Conservation (phyloP, 805 yeast species). For the Teunomyces aglyptinius region DNA sequence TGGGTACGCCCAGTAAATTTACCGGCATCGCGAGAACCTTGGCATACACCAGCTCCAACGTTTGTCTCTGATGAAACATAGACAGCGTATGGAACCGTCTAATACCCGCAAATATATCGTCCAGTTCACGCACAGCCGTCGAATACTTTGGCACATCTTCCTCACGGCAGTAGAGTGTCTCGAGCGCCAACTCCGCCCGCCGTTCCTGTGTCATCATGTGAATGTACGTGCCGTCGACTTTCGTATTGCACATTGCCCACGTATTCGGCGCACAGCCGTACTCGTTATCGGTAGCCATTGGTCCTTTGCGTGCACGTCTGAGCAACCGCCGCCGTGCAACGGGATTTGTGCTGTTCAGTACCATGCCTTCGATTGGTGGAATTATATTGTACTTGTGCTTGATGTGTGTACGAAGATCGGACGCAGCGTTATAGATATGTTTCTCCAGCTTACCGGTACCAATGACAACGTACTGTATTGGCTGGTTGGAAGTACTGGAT, state of each 20-base stretch:
- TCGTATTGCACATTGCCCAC: slow-evolving; percentile 81
- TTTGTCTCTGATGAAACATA: not conserved
- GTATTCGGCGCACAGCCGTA: slow-evolving; percentile 61
- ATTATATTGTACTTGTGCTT: slow-evolving; percentile 44
- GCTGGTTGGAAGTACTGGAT: slow-evolving; percentile 24
- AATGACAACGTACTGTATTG: slow-evolving; percentile 46
- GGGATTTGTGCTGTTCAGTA: slow-evolving; percentile 51
- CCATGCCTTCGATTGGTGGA: slow-evolving; percentile 70
- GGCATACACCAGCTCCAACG: no score
- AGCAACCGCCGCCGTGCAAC: slow-evolving; percentile 39
- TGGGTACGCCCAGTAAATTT: no score
- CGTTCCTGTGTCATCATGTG: slow-evolving; percentile 74
- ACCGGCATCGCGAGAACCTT: no score
- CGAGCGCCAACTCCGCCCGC: slow-evolving; percentile 67
- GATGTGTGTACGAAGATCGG: slow-evolving; percentile 53
- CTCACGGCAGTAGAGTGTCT: slow-evolving; percentile 57
- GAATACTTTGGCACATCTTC: slow-evolving; percentile 31
- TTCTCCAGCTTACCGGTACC: slow-evolving; percentile 74
- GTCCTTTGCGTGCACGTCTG: slow-evolving; percentile 54
- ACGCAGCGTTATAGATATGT: slow-evolving; percentile 72
- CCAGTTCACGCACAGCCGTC: slow-evolving; percentile 15
- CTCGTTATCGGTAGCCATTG: slow-evolving; percentile 51
- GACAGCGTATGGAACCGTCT: slow-evolving; percentile 38
- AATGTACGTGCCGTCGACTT: slow-evolving; percentile 58
- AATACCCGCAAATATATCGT: slow-evolving; percentile 24